Evolutionary conservation across 495 filamentous ascomycete species (phyloP).

Genomic region (Rhizodiscina lignyota): DNA sequence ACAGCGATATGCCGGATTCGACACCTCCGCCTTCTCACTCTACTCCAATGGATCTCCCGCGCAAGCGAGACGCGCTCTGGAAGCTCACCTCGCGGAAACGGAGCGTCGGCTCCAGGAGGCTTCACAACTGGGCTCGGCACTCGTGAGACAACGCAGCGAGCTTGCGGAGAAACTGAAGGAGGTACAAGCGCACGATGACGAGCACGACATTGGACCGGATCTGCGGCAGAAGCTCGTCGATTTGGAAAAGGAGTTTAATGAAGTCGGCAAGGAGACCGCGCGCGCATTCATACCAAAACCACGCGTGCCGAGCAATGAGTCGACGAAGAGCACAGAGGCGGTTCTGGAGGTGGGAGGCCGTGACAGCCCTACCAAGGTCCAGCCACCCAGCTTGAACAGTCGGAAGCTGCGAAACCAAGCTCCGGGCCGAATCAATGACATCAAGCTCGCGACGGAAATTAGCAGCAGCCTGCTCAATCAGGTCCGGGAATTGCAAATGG

Average conservation of each 20-base stretch:
- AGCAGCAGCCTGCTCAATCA: slow-evolving; percentile 79
- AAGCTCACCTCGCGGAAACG: slow-evolving; percentile 83
- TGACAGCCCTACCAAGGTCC: slow-evolving; percentile 72
- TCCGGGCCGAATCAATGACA: slow-evolving; percentile 70
- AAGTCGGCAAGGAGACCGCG: slow-evolving; percentile 78
- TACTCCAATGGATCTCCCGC: slow-evolving; percentile 61
- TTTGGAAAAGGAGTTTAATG: slow-evolving; percentile 87
- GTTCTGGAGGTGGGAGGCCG: slow-evolving; percentile 64
- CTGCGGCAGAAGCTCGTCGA: slow-evolving; percentile 68
- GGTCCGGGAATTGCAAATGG: slow-evolving; percentile 69
- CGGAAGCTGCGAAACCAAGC: slow-evolving; percentile 85
- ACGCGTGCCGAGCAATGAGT: slow-evolving; percentile 46
- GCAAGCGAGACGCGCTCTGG: slow-evolving; percentile 72
- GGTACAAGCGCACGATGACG: slow-evolving; percentile 55
- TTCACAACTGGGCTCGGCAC: slow-evolving; percentile 66
- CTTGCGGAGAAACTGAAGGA: slow-evolving; percentile 69
- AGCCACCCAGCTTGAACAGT: slow-evolving; percentile 42
- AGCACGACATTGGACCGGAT: slow-evolving; percentile 70
- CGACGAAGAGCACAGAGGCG: slow-evolving; percentile 35
- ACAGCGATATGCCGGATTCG: slow-evolving; percentile 63
- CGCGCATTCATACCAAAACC: slow-evolving; percentile 80
- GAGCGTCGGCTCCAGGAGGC: slow-evolving; percentile 82
- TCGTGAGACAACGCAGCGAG: slow-evolving; percentile 70
- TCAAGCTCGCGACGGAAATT: slow-evolving; percentile 92
- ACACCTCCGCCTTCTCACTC: slow-evolving; percentile 61